Evolutionary conservation across 192 early-diverging fungal species (phyloP), one percentile per base, ranked within the genome.

Genomic region (Phycomyces blakesleeanus): DNA sequence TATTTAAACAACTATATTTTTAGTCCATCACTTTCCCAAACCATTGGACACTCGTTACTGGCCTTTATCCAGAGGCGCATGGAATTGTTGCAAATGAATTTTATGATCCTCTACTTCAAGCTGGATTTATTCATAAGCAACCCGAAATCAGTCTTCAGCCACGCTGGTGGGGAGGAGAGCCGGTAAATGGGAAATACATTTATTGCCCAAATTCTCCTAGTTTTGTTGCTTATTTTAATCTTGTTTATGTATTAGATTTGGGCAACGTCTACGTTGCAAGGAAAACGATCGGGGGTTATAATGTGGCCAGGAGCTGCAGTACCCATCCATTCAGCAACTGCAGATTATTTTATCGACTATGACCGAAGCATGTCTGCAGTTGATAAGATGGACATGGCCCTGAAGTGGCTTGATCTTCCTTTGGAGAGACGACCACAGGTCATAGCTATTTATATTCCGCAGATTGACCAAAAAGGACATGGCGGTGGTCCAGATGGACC

Each of bases 221-320:
- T n/a, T 47, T 47, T 11, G 2, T n/a, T 3, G 4, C 15, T 6
- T 47, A 3, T 14, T 18, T 47, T 1, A 47, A n/a, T n/a, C 5
- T n/a, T 47, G 44, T 7, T 47, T 14, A n/a, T n/a, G n/a, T n/a
- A 47, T 27, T 63, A 63, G 61, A 91, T 97, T 34, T 97, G 95
- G 95, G 83, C 89, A 44, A 93, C 93, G 0, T 81, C 88, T n/a
- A 88, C 84, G 14, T 83, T 78, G 37, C 87, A 93, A 59, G 84
- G 85, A 8, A 67, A 87, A 47, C 64, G 65, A 50, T 80, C 91
- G 0, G 93, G 79, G 6, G 86, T 92, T 7, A 80, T 88, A 61
- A 95, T 96, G 92, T 97, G 94, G 94, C 90, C 88, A 3, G 91
- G 90, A n/a, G 84, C 85, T 5, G 80, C 83, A 15, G 78, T 92